These are phyloP conservation scores for Adansonia rubrostipa DNA, from an alignment of 441 rosid species.

Conservation along the genomic window DNA sequence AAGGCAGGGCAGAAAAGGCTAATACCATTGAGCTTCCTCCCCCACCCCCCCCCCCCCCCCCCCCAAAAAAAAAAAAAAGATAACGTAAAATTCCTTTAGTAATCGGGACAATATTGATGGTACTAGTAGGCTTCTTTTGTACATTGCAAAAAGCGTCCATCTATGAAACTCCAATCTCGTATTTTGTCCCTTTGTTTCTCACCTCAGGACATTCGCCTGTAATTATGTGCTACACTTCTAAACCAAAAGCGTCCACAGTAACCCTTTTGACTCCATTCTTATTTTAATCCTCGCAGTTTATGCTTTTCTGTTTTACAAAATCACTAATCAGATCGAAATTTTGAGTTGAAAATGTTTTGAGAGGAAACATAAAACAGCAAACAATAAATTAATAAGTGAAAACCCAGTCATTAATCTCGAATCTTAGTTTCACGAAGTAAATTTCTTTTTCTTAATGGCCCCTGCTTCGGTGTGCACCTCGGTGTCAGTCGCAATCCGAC, in stretches of 20 bases:
- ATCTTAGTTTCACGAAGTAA: not conserved
- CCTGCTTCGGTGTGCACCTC: not conserved
- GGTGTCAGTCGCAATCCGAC: not conserved
- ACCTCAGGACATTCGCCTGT: too few relatives aligned
- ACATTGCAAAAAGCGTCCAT: conserved; percentile 22
- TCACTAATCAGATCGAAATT: too few relatives aligned
- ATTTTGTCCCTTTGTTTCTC: conserved; percentile 12
- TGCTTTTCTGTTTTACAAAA: too few relatives aligned
- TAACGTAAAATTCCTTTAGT: conserved; percentile 12
- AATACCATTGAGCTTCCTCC: not conserved
- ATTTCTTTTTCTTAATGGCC: not conserved
- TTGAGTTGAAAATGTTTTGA: too few relatives aligned
- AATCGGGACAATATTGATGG: conserved; percentile 25
- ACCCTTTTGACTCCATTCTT: conserved; percentile 21
- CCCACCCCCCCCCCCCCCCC: too few relatives aligned
- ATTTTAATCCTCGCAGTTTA: not conserved
- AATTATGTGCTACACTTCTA: not conserved
- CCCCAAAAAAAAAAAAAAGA: not conserved
- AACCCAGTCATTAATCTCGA: not conserved
- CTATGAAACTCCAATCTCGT: conserved; percentile 22
- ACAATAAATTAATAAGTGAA: not conserved
- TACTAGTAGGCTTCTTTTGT: conserved; percentile 27
- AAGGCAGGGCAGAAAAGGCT: conserved; percentile 25
- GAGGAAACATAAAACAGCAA: too few relatives aligned
- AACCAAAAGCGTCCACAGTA: too few relatives aligned